Conservation (phyloP, 352 stramenopile genomes). For the Globisporangium cystogenes region DNA sequence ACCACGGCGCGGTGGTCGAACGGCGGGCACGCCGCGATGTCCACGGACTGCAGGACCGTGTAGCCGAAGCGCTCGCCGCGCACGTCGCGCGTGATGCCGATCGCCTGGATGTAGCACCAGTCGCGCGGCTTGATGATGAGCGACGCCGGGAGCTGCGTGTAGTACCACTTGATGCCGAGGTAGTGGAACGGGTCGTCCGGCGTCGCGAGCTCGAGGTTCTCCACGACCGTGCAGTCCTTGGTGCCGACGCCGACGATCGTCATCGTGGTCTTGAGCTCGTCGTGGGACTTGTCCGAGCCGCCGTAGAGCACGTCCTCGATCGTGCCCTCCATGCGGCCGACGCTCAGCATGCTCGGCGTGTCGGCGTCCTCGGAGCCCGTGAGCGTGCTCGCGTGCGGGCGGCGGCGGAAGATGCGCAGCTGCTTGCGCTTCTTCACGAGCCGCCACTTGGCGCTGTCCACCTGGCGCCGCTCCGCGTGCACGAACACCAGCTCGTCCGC, state of each 20-base stretch:
- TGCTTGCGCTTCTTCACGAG: conserved; percentile 28
- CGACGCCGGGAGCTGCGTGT: conserved; percentile 22
- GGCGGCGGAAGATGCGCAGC: conserved; percentile 37
- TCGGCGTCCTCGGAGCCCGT: conserved; percentile 8
- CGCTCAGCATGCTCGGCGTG: conserved; percentile 19
- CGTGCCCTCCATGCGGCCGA: conserved; percentile 34
- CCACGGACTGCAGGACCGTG: conserved; percentile 34
- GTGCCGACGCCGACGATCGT: conserved; percentile 18
- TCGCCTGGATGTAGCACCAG: conserved; percentile 28
- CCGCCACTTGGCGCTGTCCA: conserved; percentile 44
- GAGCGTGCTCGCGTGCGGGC: conserved; percentile 3
- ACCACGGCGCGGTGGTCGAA: conserved; percentile 23
- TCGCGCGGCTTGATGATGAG: conserved; percentile 17
- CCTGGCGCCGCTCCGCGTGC: conserved; percentile 16
- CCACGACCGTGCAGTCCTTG: conserved; percentile 31
- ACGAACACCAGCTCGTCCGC: conserved; percentile 23
- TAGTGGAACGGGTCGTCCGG: conserved; percentile 36
- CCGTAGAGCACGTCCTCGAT: conserved; percentile 48
- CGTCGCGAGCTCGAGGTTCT: conserved; percentile 30
- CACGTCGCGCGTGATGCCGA: conserved; percentile 29
- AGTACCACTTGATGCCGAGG: conserved; percentile 41
- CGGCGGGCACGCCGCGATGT: conserved; percentile 26
- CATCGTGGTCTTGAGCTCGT: conserved; percentile 30
- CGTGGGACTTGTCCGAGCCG: conserved; percentile 24
- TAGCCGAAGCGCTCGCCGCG: conserved; percentile 28